Percentiles rank a stretch among this genome's conserved stretches.
Evolutionary conservation across 495 filamentous ascomycete genomes (phyloP).

Genomic region (Chaetomium cochliodes): DNA sequence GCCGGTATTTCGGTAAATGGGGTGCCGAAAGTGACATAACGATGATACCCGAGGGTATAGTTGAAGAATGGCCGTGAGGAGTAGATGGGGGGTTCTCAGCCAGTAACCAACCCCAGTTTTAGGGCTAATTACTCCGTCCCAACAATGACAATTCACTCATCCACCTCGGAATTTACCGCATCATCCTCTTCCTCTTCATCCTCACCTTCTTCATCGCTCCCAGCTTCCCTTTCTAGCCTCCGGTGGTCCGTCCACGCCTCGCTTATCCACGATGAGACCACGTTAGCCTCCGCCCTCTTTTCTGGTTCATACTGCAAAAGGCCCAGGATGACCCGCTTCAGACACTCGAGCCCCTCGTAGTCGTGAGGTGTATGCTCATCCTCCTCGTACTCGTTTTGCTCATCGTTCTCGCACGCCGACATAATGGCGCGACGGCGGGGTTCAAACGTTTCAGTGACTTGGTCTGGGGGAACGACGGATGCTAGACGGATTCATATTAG

Average conservation of each 20-base stretch:
- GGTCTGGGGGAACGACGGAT: background rate
- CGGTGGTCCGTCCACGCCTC: background rate
- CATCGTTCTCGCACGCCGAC: background rate
- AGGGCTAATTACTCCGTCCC: background rate
- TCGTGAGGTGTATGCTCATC: background rate
- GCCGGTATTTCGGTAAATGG: conserved; percentile 9
- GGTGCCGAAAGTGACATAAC: background rate
- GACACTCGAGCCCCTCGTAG: background rate
- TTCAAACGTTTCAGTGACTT: background rate
- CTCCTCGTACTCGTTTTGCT: background rate
- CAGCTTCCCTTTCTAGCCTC: background rate
- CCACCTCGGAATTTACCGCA: background rate
- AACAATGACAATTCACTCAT: background rate
- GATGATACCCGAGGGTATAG: background rate
- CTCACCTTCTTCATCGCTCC: background rate
- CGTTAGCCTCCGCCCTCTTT: background rate
- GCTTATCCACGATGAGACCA: background rate
- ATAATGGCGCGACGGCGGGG: background rate
- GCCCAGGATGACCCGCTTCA: background rate
- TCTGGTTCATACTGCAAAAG: background rate
- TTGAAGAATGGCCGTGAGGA: background rate
- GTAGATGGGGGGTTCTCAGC: background rate
- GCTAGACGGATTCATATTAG: background rate
- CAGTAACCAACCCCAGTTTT: background rate
- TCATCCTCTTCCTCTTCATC: background rate